phyloP scores from a whole-genome alignment of 78 protist genomes.

The Ministeria vibrans region DNA sequence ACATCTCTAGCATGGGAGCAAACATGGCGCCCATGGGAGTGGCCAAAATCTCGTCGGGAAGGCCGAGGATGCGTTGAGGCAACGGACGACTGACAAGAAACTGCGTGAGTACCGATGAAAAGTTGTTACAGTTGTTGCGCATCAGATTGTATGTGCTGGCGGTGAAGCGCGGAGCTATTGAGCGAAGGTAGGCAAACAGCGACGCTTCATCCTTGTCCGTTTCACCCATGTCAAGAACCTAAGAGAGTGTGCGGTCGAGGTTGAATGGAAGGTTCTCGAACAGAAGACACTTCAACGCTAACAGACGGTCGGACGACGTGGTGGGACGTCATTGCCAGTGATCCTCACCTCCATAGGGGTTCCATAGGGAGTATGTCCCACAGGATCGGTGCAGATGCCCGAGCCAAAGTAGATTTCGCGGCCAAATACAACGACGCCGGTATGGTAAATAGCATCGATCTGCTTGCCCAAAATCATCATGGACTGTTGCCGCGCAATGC shows the following conservation, averaged over 20 bases:
- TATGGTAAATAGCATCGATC: conserved; percentile 31
- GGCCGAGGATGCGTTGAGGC: no score
- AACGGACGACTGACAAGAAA: no score
- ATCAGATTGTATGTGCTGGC: conserved; percentile 18
- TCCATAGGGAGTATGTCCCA: conserved; percentile 3
- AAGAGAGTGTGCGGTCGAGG: neutral
- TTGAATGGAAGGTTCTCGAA: neutral
- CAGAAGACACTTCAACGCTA: neutral
- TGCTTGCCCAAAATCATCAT: neutral
- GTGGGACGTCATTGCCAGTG: no score
- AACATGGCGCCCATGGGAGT: no score
- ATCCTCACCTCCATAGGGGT: conserved; percentile 14
- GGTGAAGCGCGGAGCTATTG: conserved; percentile 4
- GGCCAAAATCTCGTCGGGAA: no score
- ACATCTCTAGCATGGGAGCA: no score
- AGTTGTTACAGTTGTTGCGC: conserved; percentile 26
- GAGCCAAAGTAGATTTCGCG: conserved; percentile 16
- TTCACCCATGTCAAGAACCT: neutral
- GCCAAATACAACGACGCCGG: conserved; percentile 34
- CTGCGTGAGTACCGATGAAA: neutral
- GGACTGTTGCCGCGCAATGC: conserved; percentile 20
- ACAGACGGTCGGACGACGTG: neutral
- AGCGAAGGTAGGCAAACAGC: neutral
- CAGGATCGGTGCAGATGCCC: conserved; percentile 1
- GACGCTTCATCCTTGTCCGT: neutral